Base-by-base conservation (phyloP, 495 filamentous ascomycete genomes). In the Aspergillus saccharolyticus region DNA sequence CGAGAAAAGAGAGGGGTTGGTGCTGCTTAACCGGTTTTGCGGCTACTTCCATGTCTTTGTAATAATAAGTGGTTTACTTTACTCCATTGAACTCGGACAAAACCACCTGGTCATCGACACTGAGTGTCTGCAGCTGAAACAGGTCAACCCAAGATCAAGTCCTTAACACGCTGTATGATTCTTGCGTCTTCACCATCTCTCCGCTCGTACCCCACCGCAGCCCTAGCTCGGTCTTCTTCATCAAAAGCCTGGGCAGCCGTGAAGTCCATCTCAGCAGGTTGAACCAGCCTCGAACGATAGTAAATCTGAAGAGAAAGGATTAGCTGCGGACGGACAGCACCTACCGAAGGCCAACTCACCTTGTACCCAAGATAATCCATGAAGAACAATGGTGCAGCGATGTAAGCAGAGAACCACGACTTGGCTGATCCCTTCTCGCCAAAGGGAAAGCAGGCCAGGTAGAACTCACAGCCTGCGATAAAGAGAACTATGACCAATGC, bases 381-480 rank as follows among this genome's bases (percentile, higher is more conserved):
- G 24, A 62, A 52, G 50, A 70, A 70, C 25, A 70, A 47, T 15
- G 67, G 67, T 9, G 67, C 67, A 2, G 67, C 67, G 3, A 70
- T 59, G 33, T 70, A 70, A n/a, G 58, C 54, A 0, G 67, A 66
- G 44, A 70, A 70, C 57, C 67, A 70, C 21, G 52, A 66, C 56
- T 64, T 70, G 6, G 57, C 63, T 1, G 61, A 64, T 5, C 65
- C 67, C 33, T 67, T 62, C 43, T 66, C 67, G 2, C 61, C 65
- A 42, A 70, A 70, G 15, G 67, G 67, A 48, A 73, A 68, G 47
- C 75, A 78, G 4, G 74, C 65, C 4, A 76, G 65, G 44, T 78
- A 78, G 42, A 83, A 83, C 66, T 87, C 82, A 46, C 86, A 78
- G 2, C 86, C 70, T 4, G 84, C 77, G 24, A 87, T 66, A 59